These are phyloP conservation scores for Boletus mariae DNA, from an alignment of 1,284 basidiomycete genomes.

Conservation along the genomic window DNA sequence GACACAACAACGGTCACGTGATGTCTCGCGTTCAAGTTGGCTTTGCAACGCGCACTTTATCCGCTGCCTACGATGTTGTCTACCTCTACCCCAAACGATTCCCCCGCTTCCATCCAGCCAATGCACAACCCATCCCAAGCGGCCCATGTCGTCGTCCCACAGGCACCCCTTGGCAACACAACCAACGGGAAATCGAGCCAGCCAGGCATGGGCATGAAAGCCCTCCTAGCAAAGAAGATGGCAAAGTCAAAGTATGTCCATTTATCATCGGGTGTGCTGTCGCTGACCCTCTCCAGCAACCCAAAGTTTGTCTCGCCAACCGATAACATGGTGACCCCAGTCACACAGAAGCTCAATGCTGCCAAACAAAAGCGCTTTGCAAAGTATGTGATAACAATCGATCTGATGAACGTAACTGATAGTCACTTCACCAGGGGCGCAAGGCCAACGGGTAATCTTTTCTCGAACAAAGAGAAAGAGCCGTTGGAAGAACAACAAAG, in stretches of 20 bases:
- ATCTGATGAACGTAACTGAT: constrained; percentile 8
- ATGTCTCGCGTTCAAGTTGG: constrained; percentile 28
- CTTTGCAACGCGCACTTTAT: constrained; percentile 14
- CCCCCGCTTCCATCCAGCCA: constrained; percentile 68
- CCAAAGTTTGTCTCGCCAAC: constrained; percentile 85
- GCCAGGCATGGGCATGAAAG: constrained; percentile 82
- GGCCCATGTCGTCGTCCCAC: constrained; percentile 73
- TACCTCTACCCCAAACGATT: constrained; percentile 56
- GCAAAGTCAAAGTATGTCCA: constrained; percentile 72
- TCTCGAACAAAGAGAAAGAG: constrained; percentile 42
- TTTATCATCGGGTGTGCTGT: background rate
- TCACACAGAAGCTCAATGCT: constrained; percentile 83
- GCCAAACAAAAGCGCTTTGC: constrained; percentile 89
- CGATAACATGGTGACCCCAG: constrained; percentile 89
- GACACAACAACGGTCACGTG: constrained; percentile 24
- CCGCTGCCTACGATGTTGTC: constrained; percentile 45
- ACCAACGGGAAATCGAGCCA: constrained; percentile 46
- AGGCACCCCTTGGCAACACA: constrained; percentile 72
- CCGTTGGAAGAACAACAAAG: constrained; percentile 42
- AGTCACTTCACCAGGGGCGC: constrained; percentile 39
- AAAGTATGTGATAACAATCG: constrained; percentile 57
- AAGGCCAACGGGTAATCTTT: constrained; percentile 58
- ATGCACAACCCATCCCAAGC: constrained; percentile 81
- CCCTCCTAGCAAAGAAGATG: constrained; percentile 84
- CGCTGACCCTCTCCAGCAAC: constrained; percentile 44